Evolutionary conservation across 2,329 filamentous ascomycete species (phyloP).

Genomic region (Ascochyta fabae): DNA sequence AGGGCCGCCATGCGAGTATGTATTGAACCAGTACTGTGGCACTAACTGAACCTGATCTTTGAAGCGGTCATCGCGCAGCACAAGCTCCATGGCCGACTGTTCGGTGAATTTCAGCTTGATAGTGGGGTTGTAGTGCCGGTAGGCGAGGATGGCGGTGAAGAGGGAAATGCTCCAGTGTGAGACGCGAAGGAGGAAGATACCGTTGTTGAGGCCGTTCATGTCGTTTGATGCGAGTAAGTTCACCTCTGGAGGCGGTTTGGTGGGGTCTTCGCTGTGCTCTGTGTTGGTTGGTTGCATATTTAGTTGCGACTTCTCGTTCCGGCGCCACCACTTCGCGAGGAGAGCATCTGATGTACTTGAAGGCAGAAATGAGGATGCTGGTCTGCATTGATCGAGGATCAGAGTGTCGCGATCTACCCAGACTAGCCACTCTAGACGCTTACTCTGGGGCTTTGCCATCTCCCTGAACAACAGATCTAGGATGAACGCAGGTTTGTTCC

Average conservation of each 20-base stretch:
- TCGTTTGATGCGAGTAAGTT: constrained; percentile 50
- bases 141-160: constrained; percentile 50
- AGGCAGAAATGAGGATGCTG: constrained; percentile 51
- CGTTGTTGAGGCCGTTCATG: constrained; percentile 53
- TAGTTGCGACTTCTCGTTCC: background rate
- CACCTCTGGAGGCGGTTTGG: constrained; percentile 18
- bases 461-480: constrained; percentile 46
- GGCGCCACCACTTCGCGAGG: constrained; percentile 23
- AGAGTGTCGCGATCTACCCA: constrained; percentile 56
- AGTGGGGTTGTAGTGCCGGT: constrained; percentile 49
- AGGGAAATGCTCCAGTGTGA: constrained; percentile 49
- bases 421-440: constrained; percentile 53
- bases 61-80: constrained; percentile 46
- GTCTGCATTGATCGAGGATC: constrained; percentile 53
- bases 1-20: constrained; percentile 45
- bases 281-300: background rate
- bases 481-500: constrained; percentile 56
- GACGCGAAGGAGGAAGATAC: constrained; percentile 53
- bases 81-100: constrained; percentile 51
- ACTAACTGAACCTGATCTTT: constrained; percentile 41
- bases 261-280: background rate
- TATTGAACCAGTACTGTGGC: constrained; percentile 55
- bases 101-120: constrained; percentile 47
- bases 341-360: constrained; percentile 20
- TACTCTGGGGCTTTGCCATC: constrained; percentile 46